phyloP scores from a whole-genome alignment of 345 rosid genomes.

The Euphorbia tirucalli region DNA sequence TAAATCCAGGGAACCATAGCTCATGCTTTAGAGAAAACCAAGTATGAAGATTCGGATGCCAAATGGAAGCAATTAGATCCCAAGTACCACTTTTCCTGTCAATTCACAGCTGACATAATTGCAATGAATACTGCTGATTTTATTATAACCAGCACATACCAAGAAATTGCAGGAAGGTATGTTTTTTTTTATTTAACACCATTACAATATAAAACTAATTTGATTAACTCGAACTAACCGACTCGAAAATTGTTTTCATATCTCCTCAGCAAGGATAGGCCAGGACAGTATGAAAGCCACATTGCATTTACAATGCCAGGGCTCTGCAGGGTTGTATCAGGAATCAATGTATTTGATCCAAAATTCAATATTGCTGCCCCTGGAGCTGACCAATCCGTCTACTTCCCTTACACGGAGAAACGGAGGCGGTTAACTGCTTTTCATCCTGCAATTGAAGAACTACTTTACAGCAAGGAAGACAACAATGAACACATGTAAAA shows the following conservation, averaged over 20 bases:
- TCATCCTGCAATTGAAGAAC: slow-evolving; percentile 72
- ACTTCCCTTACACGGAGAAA: slow-evolving; percentile 68
- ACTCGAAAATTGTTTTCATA: neutral
- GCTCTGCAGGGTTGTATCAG: slow-evolving; percentile 76
- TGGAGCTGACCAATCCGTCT: slow-evolving; percentile 94
- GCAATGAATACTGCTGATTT: slow-evolving; percentile 90
- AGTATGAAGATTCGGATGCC: slow-evolving; percentile 86
- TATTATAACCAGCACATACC: slow-evolving; percentile 84
- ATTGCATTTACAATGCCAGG: slow-evolving; percentile 87
- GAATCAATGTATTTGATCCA: slow-evolving; percentile 85
- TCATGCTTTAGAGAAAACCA: slow-evolving; percentile 91
- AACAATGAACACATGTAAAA: slow-evolving; percentile 74
- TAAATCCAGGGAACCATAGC: slow-evolving; percentile 69
- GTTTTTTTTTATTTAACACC: slow-evolving; percentile 10
- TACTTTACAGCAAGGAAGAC: slow-evolving; percentile 61
- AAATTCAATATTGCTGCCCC: slow-evolving; percentile 95
- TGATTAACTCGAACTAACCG: neutral
- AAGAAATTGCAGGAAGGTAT: slow-evolving; percentile 95
- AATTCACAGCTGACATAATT: slow-evolving; percentile 79
- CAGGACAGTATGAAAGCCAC: slow-evolving; percentile 95
- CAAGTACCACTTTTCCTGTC: slow-evolving; percentile 92
- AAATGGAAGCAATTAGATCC: slow-evolving; percentile 83
- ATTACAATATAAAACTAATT: neutral
- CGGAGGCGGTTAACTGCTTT: slow-evolving; percentile 50
- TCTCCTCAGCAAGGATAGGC: slow-evolving; percentile 57